Base-by-base conservation (phyloP, 1,139 yeast genomes). In the Pichia sp. region DNA sequence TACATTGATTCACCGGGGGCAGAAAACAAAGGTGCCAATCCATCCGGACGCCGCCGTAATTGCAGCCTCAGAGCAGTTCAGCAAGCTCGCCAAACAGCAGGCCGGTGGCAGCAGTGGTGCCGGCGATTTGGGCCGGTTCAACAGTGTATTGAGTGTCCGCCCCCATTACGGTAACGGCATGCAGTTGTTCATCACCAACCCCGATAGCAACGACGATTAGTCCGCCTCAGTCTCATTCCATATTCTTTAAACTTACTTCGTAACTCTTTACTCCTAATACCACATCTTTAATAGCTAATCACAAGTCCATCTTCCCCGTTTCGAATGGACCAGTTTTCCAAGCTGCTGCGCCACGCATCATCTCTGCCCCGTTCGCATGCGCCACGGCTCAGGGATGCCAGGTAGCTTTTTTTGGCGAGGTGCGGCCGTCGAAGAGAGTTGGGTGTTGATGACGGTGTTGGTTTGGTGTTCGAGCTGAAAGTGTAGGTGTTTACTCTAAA, bases 151-250 rank as follows among this genome's bases (percentile, higher is more conserved):
- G 36, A 58, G 58, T 45, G 60, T 59, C 3, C 51, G 52, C 8
- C 63, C 57, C 9, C 58, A 55, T 55, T 61, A 44, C 46, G 61
- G 57, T 51, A 61, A 27, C 45, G 62, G 41, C 20, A 56, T 63
- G 72, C 52, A 73, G 50, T 74, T 87, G 61, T 83, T 80, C 56
- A 80, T 87, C 51, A 92, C 91, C 40, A 87, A 87, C 60, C 95
- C 95, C 0, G 95, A 87, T 51, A 61, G 65, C 49, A 77, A 57
- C 41, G 61, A 57, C 14, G 54, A 57, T 2, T 51, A 36, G 40
- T 4, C 24, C 24, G n/a, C 24, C 24, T 20, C 24, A 20, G 24
- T 20, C 24, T 20, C 24, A 20, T 20, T 20, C 24, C 24, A 20
- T 20, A 20, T 20, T 20, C 24, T 20, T 20, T 20, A 20, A 20